Conservation (phyloP, 2,329 filamentous ascomycete genomes). For the Huntiella moniliformis region DNA sequence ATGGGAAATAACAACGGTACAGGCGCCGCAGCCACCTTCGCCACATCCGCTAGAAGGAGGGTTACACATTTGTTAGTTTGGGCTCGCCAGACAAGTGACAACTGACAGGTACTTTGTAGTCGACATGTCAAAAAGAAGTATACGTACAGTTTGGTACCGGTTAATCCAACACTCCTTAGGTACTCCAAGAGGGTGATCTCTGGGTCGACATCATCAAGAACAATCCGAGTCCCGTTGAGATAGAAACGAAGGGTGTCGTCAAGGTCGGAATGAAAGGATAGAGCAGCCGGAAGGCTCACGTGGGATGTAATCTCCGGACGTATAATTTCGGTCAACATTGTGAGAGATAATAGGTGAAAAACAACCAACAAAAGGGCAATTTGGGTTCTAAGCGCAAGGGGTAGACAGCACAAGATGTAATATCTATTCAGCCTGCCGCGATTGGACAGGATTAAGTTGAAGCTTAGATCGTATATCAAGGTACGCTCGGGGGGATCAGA, state of each 20-base stretch:
- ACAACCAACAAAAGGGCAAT: too few species aligned
- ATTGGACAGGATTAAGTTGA: too few species aligned
- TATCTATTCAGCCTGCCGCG: too few species aligned
- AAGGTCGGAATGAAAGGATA: conserved; percentile 48
- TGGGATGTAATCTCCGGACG: too few species aligned
- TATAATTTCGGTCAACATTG: too few species aligned
- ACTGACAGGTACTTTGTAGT: too few species aligned
- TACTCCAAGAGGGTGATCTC: conserved; percentile 88
- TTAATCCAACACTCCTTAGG: conserved; percentile 76
- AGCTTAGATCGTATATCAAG: too few species aligned
- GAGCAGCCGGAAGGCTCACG: neutral
- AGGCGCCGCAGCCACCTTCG: conserved; percentile 91
- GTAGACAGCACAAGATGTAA: too few species aligned
- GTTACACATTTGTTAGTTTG: neutral
- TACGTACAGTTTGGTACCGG: conserved; percentile 68
- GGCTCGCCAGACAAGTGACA: neutral
- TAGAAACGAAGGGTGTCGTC: conserved; percentile 85
- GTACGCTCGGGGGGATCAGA: too few species aligned
- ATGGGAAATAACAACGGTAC: conserved; percentile 86
- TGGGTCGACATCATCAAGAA: conserved; percentile 72
- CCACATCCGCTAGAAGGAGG: conserved; percentile 49
- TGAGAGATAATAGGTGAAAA: too few species aligned
- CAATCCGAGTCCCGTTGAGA: conserved; percentile 80
- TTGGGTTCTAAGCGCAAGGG: too few species aligned
- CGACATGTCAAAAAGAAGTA: conserved; percentile 8